These are phyloP conservation scores for Acorus calamus DNA, from an alignment of 106 monocot species.

Conservation along the genomic window DNA sequence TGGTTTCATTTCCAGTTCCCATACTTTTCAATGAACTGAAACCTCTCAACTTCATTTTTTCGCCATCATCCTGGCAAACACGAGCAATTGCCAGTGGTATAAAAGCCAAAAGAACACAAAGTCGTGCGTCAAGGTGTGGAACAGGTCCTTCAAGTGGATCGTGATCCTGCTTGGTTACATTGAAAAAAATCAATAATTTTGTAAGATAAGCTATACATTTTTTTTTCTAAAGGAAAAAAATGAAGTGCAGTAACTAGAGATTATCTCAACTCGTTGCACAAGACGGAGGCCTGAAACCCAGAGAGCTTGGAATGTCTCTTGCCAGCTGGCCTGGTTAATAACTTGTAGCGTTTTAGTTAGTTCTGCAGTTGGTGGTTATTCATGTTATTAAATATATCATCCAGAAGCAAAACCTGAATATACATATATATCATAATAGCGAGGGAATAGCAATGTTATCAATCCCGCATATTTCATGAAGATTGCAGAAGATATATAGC, in stretches of 20 bases:
- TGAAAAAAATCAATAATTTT: too few species aligned
- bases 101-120: conserved; percentile 73
- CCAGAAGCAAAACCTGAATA: too few species aligned
- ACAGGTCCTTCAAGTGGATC: conserved; percentile 77
- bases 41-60: background rate
- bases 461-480: too few species aligned
- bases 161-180: conserved; percentile 36
- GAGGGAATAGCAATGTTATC: too few species aligned
- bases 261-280: conserved; percentile 74
- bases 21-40: background rate
- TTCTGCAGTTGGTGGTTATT: conserved; percentile 22
- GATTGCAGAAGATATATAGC: too few species aligned
- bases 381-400: too few species aligned
- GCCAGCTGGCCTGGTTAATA: conserved; percentile 83
- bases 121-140: conserved; percentile 74
- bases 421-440: too few species aligned
- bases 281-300: conserved; percentile 84
- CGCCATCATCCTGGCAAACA: conserved; percentile 45
- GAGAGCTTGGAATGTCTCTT: conserved; percentile 87
- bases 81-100: conserved; percentile 62
- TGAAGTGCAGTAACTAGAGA: background rate
- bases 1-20: conserved; percentile 4
- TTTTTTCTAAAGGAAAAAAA: background rate
- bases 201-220: background rate
- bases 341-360: conserved; percentile 66